Evolutionary conservation across 305 asterid genomes (phyloP).

Genomic region (Solanum hybrid): DNA sequence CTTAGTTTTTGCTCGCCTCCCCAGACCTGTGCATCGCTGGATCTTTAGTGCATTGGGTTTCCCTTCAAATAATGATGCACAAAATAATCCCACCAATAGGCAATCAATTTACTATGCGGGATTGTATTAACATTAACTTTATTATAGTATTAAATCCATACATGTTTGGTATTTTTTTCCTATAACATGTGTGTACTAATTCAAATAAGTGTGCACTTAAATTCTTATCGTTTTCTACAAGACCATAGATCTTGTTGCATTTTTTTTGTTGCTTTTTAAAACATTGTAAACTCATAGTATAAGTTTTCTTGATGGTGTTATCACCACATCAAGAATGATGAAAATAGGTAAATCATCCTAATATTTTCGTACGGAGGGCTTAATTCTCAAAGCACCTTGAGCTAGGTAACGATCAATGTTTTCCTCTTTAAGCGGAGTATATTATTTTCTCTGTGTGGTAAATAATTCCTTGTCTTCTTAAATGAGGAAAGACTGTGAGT

Average conservation of each 20-base stretch:
- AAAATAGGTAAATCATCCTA: neutral
- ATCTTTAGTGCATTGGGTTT: neutral
- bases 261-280: neutral
- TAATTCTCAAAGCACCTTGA: neutral
- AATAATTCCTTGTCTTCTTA: neutral
- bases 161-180: neutral
- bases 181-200: neutral
- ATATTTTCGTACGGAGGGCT: neutral
- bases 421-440: neutral
- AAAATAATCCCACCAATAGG: neutral
- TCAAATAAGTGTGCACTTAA: neutral
- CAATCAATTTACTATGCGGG: neutral
- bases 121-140: no score
- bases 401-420: neutral
- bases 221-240: neutral
- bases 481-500: neutral
- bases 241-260: neutral
- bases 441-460: neutral
- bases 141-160: no score
- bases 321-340: neutral
- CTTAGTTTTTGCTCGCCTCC: neutral
- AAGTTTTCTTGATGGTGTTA: neutral
- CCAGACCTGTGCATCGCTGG: neutral
- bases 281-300: neutral
- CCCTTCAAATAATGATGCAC: neutral